Base-by-base conservation (phyloP, 1,284 basidiomycete genomes). In the Ustilago hordei region DNA sequence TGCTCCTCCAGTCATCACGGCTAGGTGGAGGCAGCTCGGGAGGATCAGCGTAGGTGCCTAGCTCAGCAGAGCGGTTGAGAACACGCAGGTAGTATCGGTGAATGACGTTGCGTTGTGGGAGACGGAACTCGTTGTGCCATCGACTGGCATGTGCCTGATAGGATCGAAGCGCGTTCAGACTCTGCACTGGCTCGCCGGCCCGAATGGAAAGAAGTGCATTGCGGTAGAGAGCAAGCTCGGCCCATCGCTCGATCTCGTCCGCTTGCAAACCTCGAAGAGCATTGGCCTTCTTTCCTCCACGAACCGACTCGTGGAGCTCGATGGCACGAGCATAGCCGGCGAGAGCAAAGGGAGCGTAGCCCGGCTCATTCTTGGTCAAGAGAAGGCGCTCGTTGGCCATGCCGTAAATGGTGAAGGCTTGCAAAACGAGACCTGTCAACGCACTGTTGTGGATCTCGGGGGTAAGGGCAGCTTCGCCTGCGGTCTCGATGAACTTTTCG, bases 161-260 rank as follows among this genome's bases (percentile, higher is more conserved):
- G 12, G 76, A 78, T n/a, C 83, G 75, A 19, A 86, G 70, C 3
- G 82, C 79, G 38, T 80, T 80, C 31, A 81, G 58, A 47, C 72
- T 80, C 35, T 78, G 69, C 17, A 70, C 52, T 0, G 64, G 63
- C 58, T 81, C 80, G 45, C 70, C 66, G 19, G 68, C 64, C 17
- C 80, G 77, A 55, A 85, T 69, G 35, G 79, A 80, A 28, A 85
- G 73, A 2, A 86, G 72, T 15, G 83, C 79, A 32, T 79, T 80
- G 60, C 83, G 80, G 70, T 86, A 86, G 31, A 86, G 78, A 0
- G 84, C 84, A 11, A 63, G 63, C 74, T 85, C 84, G 39, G 64
- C 75, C 84, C 84, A 86, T 53, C 79, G 68, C 70, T 85, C 84
- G 57, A 84, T 76, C 68, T 85, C 84, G 60, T 84, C 84, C 23